These are phyloP conservation scores for Cryphonectria nitschkei DNA, from an alignment of 2,329 filamentous ascomycete genomes.

Conservation along the genomic window DNA sequence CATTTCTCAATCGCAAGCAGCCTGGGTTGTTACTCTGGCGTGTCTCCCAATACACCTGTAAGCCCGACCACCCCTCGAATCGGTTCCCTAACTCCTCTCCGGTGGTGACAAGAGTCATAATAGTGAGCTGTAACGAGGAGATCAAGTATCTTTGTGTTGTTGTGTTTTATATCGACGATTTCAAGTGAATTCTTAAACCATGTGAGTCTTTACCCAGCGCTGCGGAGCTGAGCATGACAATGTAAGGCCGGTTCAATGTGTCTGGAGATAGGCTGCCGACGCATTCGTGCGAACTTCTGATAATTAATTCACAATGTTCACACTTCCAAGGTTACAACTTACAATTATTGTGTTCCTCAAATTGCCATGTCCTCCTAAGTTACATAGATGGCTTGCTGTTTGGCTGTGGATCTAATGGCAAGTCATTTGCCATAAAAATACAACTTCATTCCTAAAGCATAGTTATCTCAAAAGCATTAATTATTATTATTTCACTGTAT, in stretches of 20 bases:
- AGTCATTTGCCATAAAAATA: no score
- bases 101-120: neutral
- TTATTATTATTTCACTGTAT: no score
- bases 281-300: neutral
- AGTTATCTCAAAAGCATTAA: neutral
- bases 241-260: neutral
- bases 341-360: no score
- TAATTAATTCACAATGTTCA: neutral
- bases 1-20: neutral
- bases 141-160: neutral
- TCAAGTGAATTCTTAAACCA: neutral
- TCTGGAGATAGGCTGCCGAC: neutral
- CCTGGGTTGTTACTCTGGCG: neutral
- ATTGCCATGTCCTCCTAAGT: neutral
- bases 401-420: no score
- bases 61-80: neutral
- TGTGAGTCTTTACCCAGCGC: neutral
- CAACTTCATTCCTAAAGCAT: neutral
- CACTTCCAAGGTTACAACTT: no score
- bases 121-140: neutral
- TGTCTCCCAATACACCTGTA: neutral
- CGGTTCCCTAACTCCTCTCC: neutral
- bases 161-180: neutral
- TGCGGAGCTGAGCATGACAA: neutral
- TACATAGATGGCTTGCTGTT: neutral